These are phyloP conservation scores for Teratosphaeria destructans DNA, from an alignment of 2,329 filamentous ascomycete genomes.

Conservation along the genomic window DNA sequence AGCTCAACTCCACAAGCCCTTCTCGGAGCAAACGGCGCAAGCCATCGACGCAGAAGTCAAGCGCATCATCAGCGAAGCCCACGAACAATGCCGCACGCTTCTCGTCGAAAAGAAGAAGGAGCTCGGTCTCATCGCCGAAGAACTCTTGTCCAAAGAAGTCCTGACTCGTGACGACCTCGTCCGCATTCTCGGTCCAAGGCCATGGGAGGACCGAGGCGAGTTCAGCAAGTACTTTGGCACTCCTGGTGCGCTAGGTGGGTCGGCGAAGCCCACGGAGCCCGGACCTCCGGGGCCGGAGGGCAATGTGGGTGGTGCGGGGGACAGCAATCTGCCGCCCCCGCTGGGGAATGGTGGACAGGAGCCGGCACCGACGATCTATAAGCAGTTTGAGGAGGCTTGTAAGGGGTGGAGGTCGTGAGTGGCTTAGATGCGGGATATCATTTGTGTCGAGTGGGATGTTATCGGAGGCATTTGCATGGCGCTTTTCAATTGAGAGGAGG, in stretches of 20 bases:
- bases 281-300: constrained; percentile 4
- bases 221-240: constrained; percentile 83
- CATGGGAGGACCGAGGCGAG: constrained; percentile 75
- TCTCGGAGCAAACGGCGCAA: constrained; percentile 86
- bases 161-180: constrained; percentile 87
- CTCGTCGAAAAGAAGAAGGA: constrained; percentile 78
- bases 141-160: constrained; percentile 84
- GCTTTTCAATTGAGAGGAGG: neutral
- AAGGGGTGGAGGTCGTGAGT: constrained; percentile 6
- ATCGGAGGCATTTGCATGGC: neutral
- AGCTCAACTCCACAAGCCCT: constrained; percentile 82
- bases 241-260: constrained; percentile 3
- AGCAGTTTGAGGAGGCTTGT: constrained; percentile 13
- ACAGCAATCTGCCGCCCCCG: constrained; percentile 10
- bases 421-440: neutral
- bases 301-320: constrained; percentile 2
- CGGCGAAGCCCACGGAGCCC: constrained; percentile 3
- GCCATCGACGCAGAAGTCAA: constrained; percentile 87
- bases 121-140: constrained; percentile 82
- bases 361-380: constrained; percentile 20
- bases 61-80: constrained; percentile 83
- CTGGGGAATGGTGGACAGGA: constrained; percentile 10
- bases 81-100: constrained; percentile 78
- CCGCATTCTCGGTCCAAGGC: constrained; percentile 70
- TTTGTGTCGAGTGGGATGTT: neutral